phyloP scores from a whole-genome alignment of 139 green algal genomes.

The Tetradesmus lagerheimii region DNA sequence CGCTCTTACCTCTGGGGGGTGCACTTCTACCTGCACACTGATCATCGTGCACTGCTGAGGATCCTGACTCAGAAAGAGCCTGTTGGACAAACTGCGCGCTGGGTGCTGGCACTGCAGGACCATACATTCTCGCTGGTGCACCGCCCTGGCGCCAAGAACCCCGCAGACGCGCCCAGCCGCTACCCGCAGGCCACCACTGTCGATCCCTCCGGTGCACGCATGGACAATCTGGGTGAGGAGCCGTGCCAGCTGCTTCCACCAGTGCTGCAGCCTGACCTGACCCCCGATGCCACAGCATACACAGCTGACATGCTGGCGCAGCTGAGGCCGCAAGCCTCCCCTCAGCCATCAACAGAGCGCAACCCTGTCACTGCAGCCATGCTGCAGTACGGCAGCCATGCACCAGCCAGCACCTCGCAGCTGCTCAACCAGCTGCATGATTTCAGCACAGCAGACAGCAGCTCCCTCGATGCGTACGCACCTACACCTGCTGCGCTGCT shows the following conservation, averaged over 20 bases:
- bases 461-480: not conserved
- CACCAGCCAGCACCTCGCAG: not conserved
- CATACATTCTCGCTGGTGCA: constrained; percentile 29
- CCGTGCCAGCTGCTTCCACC: not conserved
- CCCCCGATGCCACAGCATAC: not conserved
- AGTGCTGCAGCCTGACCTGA: not conserved
- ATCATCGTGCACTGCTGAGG: constrained; percentile 19
- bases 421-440: not conserved
- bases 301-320: no score
- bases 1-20: not conserved
- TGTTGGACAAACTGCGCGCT: not conserved
- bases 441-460: not conserved
- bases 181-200: not conserved
- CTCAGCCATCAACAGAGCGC: no score
- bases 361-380: no score
- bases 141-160: not conserved
- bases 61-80: constrained; percentile 7
- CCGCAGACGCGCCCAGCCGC: constrained; percentile 14
- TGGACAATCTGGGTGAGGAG: constrained; percentile 2
- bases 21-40: constrained; percentile 17
- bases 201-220: not conserved
- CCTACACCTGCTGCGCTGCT: not conserved
- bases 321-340: no score
- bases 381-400: not conserved
- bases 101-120: constrained; percentile 24